Evolutionary conservation across 768 basidiomycete species (phyloP), one percentile per base, ranked within the genome.

Genomic region (Tremella mesenterica): DNA sequence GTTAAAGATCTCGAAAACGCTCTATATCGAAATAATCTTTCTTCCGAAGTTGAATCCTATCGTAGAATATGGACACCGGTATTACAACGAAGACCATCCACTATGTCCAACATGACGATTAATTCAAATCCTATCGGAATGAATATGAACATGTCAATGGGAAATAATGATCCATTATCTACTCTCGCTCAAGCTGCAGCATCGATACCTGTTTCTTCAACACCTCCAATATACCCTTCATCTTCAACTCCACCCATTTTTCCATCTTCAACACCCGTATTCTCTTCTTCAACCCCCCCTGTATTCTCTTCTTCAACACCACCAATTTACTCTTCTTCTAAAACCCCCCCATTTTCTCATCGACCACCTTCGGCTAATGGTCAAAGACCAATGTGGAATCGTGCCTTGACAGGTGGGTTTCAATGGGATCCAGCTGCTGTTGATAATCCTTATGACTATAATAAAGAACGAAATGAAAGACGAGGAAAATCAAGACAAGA

Each of bases 1-100:
- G 29, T 59, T 13, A 49, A 58, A n/a, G 54, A 56, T 39, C 41
- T 63, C 38, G 61, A 63, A 29, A 48, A 27, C 13, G 49, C 53
- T 6, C 45, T 63, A 20, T 56, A 54, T 29, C 50, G 57, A 8
- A 43, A 58, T 49, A 54, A 56, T 39, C 44, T 58, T 5, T 50
- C 51, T 10, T 29, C 16, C 2, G 60, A 62, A 21, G 50, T 61
- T 21, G 57, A 60, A 26, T 39, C 54, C 1, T 26, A 56, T 18
- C 46, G 55, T 25, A 41, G 58, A 12, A 54, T 50, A 33, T 56
- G 54, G 59, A 18, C 50, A 43, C n/a, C n/a, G n/a, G n/a, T n/a
- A n/a, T n/a, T n/a, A n/a, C n/a, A n/a, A n/a, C n/a, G n/a, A n/a
- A n/a, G n/a, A n/a, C n/a, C n/a, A n/a, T n/a, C n/a, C n/a, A n/a